Base-by-base conservation (phyloP, 2,329 filamentous ascomycete species). In the Aspergillus quadrilineatus region DNA sequence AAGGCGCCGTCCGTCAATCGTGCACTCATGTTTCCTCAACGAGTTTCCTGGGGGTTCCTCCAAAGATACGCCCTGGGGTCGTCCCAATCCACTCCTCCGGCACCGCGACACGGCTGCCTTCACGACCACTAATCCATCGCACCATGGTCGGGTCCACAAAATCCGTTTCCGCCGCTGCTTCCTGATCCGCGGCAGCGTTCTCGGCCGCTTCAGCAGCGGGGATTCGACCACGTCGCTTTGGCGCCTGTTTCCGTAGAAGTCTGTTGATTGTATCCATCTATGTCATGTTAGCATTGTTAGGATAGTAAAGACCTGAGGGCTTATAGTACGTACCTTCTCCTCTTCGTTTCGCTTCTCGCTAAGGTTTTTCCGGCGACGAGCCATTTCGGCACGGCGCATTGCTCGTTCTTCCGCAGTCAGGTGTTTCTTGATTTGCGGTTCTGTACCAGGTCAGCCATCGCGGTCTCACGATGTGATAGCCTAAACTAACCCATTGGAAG, bases 321-420 rank as follows among this genome's bases (percentile, higher is more conserved):
- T 14, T 29, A n/a, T 9, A 12, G 53, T 84, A 29, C 84, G 30
- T 67, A 86, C 86, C 80, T 90, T 90, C 71, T 90, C 88, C 74
- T 90, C 88, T 66, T 90, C 87, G 54, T 89, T 88, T n/a, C 87
- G 82, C 75, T 89, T 89, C 73, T 90, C 88, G 56, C 85, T 88
- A 32, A 90, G 77, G 61, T 90, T 89, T 75, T 90, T 90, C 58
- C 88, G 78, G 52, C 88, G 80, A 55, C 88, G 78, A 7, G 88
- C 88, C 87, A 90, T 90, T 69, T 90, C 88, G 6, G 86, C 85
- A 54, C 88, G 79, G 48, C 88, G 82, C 83, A 89, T 89, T 46
- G 85, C 85, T 67, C 88, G 85, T 67, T 90, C 88, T 68, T 89
- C 88, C 0, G 85, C 87, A 0, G 87, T 89, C 48, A 90, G 76